phyloP scores from a whole-genome alignment of 257 asterid genomes.

The Forsythia viridissima region DNA sequence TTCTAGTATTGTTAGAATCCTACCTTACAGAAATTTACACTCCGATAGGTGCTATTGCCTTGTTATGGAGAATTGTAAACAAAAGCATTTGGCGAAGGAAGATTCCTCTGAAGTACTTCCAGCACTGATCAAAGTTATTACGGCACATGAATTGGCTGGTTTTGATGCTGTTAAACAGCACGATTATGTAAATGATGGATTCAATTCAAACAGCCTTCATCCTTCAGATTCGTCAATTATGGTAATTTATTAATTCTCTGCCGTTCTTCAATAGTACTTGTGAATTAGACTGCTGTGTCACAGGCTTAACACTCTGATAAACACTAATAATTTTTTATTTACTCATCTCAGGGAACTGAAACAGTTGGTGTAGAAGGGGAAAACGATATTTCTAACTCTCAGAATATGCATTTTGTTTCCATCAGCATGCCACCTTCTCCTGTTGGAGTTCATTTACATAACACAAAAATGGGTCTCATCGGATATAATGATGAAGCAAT shows the following conservation, averaged over 20 bases:
- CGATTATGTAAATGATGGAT: slow-evolving; percentile 6
- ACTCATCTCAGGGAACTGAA: slow-evolving; percentile 38
- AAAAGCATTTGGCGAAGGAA: slow-evolving; percentile 13
- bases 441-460: slow-evolving; percentile 22
- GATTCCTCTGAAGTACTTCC: slow-evolving; percentile 39
- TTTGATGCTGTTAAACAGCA: slow-evolving; percentile 40
- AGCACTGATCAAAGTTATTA: slow-evolving; percentile 47
- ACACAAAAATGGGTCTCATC: slow-evolving; percentile 41
- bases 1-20: too few relatives aligned
- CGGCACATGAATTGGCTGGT: slow-evolving; percentile 50
- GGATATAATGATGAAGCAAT: slow-evolving; percentile 18
- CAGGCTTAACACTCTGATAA: too few relatives aligned
- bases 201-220: slow-evolving; percentile 11
- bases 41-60: slow-evolving; percentile 13
- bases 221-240: slow-evolving; percentile 22
- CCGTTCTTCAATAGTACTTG: neutral
- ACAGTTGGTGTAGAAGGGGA: slow-evolving; percentile 22
- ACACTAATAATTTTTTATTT: too few relatives aligned
- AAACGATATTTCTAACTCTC: slow-evolving; percentile 9
- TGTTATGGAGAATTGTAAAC: slow-evolving; percentile 35
- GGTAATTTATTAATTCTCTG: slow-evolving; percentile 25
- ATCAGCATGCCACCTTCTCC: slow-evolving; percentile 81
- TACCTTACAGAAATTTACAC: neutral
- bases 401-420: slow-evolving; percentile 43
- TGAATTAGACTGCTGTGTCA: too few relatives aligned